Base-by-base conservation (phyloP, 306 rosid species). In the Castanea crenata region DNA sequence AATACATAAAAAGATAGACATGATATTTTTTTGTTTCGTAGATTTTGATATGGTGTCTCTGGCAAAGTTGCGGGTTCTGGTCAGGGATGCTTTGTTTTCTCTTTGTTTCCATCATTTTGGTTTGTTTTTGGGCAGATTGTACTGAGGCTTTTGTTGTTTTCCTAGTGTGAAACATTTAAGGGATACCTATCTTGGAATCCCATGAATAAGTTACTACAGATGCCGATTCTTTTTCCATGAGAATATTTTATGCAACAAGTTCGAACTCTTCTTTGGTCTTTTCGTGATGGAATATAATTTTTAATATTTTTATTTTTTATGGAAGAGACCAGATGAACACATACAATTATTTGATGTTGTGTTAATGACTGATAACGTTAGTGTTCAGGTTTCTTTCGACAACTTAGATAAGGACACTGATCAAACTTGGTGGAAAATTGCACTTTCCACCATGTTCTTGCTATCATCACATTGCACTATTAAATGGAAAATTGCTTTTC, bases 111-210 rank as follows among this genome's bases (percentile, higher is more conserved):
- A 82, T 78, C 80, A 75, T 82, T 86, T 86, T 86, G 91, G 86
- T 80, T 89, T 92, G 87, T 63, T 77, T 83, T 81, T 84, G 78
- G 85, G 94, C 82, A 83, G 84, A 86, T 89, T 90, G 92, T 90
- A 86, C 86, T 83, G 80, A 86, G 90, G 77, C 79, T 86, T 89
- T 84, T 86, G 91, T 86, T 84, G 79, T 77, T 84, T 82, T 89
- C 74, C 78, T 87, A 87, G 96, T 89, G 96, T 90, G 96, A 87
- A 87, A 90, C 97, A 73, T 85, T 89, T 71, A 80, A 81, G 86
- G 93, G 92, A 82, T 82, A 73, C 92, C 93, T 91, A 77, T 86
- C 80, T 90, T 75, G 92, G 97, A 92, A 83, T 87, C 92, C 83
- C 87, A 23, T 75, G 78, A 90, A 92, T 92, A 90, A 90, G 88